These are phyloP conservation scores for Umbelopsis sp. DNA, from an alignment of 371 early-diverging fungal genomes.

Conservation along the genomic window DNA sequence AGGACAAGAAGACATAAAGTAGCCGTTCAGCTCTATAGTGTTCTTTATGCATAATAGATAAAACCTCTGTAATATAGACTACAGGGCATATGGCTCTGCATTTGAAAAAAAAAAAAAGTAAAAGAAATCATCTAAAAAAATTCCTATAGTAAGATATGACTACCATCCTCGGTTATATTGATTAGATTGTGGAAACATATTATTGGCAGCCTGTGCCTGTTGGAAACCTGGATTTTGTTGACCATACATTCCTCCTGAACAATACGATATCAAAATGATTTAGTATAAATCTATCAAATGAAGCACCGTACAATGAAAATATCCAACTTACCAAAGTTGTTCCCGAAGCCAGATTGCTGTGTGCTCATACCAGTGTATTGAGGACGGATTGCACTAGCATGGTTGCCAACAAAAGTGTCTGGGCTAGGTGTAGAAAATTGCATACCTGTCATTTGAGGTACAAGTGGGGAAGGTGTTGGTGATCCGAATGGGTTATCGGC, in stretches of 20 bases:
- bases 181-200: not conserved
- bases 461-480: slow-evolving; percentile 36
- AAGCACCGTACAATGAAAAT: not conserved
- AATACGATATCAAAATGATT: not conserved
- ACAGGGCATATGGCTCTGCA: slow-evolving; percentile 16
- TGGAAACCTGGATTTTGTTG: not conserved
- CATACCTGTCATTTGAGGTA: slow-evolving; percentile 39
- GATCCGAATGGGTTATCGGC: slow-evolving; percentile 63
- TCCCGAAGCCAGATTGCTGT: slow-evolving; percentile 9
- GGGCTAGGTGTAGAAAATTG: slow-evolving; percentile 50
- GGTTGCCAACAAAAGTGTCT: slow-evolving; percentile 33
- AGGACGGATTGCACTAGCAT: slow-evolving; percentile 31
- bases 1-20: slow-evolving; percentile 72
- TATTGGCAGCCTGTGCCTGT: not conserved
- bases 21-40: slow-evolving; percentile 3
- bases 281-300: not conserved
- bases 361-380: slow-evolving; percentile 23
- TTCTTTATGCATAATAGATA: slow-evolving; percentile 25
- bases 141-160: not conserved
- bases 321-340: slow-evolving; percentile 3
- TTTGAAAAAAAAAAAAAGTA: not conserved
- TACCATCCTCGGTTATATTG: slow-evolving; percentile 5
- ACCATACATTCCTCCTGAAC: not conserved
- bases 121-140: not conserved
- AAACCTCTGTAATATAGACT: slow-evolving; percentile 20